Base-by-base conservation (phyloP, 108 stramenopile genomes). In the Fragilaria crotonensis region DNA sequence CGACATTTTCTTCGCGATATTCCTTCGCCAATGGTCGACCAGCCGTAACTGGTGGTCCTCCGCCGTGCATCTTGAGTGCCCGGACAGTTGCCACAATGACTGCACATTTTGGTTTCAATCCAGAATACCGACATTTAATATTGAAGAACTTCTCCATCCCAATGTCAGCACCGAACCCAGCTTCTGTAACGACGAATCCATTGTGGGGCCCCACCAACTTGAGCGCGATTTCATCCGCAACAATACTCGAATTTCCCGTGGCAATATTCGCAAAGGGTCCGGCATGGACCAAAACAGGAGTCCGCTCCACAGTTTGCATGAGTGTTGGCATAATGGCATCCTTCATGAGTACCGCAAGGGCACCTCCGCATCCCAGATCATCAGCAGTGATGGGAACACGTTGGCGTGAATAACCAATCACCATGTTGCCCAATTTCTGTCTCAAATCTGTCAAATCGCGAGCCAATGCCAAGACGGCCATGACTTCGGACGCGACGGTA, bases 91-190 rank as follows among this genome's bases (percentile, higher is more conserved):
- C 98, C 4, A 99, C 98, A 54, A 99, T 85, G 52, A 99, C 96
- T 3, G 93, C 96, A 49, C 87, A 94, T 53, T 89, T 84, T 0
- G 98, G 98, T 67, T 79, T 86, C 9, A 97, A 69, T 1, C 92
- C 93, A 29, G 77, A 80, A 63, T 78, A 77, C 1, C 98, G 77
- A 67, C 96, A 97, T 78, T 99, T 99, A 67, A 99, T 97, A 77
- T 99, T 96, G 89, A 97, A 97, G 72, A 97, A 97, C 70, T 99
- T 99, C 59, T 97, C 97, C 89, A 92, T 89, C 25, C 97, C 97
- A 73, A 98, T 96, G 64, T 98, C 96, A 5, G 97, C 79, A 3
- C 98, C 98, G 69, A 99, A 99, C 5, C 98, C 97, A 17, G 97
- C 97, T 73, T 99, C 98, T 7, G 97, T 99, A 30, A 99, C 93